Evolutionary conservation across 129 eudicot genomes (phyloP).

Genomic region (Tagetes erecta): DNA sequence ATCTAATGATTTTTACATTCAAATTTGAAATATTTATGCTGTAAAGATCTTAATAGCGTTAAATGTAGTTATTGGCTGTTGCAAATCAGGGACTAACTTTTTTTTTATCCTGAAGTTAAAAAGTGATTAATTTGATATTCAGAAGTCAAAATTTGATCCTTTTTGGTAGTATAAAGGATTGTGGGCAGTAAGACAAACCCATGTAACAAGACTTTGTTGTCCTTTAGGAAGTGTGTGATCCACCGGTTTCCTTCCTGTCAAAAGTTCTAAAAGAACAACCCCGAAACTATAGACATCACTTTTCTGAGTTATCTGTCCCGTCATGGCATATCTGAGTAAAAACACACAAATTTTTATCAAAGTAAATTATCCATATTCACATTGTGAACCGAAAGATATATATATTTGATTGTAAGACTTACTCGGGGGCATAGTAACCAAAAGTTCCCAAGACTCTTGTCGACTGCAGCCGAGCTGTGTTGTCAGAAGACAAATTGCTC

Average conservation of each 20-base stretch:
- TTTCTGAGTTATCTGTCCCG: conserved; percentile 38
- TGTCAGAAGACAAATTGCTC: conserved; percentile 40
- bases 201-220: conserved; percentile 79
- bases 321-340: conserved; percentile 33
- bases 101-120: background rate
- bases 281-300: conserved; percentile 47
- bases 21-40: background rate
- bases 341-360: background rate
- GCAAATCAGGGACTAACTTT: background rate
- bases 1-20: background rate
- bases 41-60: background rate
- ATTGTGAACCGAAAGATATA: background rate
- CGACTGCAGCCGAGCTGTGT: conserved; percentile 42
- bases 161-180: background rate
- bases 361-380: background rate
- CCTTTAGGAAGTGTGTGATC: conserved; percentile 71
- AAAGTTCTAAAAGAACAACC: too few relatives aligned
- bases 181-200: conserved; percentile 42
- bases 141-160: background rate
- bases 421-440: conserved; percentile 50
- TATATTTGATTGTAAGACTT: conserved; percentile 6
- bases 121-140: background rate
- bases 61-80: background rate
- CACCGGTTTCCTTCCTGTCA: too few relatives aligned
- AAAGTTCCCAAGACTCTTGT: conserved; percentile 44